phyloP scores from a whole-genome alignment of 805 yeast species.

The Candida ipomoeae region DNA sequence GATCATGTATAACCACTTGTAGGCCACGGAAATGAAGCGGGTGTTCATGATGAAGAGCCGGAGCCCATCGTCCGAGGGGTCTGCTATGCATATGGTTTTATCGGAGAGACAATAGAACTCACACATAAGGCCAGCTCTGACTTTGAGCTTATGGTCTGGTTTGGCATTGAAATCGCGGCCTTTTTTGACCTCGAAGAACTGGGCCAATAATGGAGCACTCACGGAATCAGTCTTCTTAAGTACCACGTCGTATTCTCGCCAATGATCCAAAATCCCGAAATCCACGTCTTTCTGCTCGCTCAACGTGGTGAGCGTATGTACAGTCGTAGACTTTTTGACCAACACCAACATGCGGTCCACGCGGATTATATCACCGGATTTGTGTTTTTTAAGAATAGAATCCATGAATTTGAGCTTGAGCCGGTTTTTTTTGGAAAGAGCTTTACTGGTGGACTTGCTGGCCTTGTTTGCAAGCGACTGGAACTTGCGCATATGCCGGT shows the following conservation, averaged over 20 bases:
- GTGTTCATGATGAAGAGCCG: conserved; percentile 53
- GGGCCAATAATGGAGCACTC: conserved; percentile 53
- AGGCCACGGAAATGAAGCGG: conserved; percentile 48
- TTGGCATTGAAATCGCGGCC: conserved; percentile 21
- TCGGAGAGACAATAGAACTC: conserved; percentile 64
- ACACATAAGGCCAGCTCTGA: conserved; percentile 28
- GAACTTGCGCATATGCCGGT: conserved; percentile 18
- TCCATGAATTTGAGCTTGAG: conserved; percentile 20
- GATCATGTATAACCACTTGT: conserved; percentile 63
- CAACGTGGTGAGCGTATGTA: conserved; percentile 20
- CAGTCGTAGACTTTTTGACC: conserved; percentile 40
- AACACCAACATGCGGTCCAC: conserved; percentile 67
- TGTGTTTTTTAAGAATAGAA: conserved; percentile 18
- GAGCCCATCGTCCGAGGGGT: conserved; percentile 21
- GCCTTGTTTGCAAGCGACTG: conserved; percentile 23
- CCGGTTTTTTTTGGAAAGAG: conserved; percentile 12
- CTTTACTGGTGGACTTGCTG: conserved; percentile 20
- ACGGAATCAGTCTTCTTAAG: conserved; percentile 56
- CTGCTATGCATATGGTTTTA: conserved; percentile 57
- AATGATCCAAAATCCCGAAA: conserved; percentile 59
- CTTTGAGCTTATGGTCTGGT: conserved; percentile 21
- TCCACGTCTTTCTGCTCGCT: conserved; percentile 50
- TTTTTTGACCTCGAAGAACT: conserved; percentile 52
- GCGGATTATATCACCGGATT: conserved; percentile 59
- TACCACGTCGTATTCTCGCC: conserved; percentile 77